Evolutionary conservation across 345 rosid genomes (phyloP).

Genomic region (Ceriops tagal): DNA sequence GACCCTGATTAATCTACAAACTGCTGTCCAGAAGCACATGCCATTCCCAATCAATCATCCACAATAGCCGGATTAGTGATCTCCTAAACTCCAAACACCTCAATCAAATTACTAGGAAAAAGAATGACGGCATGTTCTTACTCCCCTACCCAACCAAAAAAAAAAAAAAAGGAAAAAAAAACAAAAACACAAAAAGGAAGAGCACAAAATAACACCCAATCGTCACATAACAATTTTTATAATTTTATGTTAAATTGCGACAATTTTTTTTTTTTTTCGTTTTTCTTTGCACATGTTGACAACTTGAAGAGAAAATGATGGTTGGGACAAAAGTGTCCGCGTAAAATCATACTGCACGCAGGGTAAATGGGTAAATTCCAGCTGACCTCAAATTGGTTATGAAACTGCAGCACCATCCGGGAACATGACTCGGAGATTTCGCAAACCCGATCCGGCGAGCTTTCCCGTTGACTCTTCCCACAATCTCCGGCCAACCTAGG

Average conservation of each 20-base stretch:
- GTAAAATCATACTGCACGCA: no score
- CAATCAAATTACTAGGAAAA: constrained; percentile 7
- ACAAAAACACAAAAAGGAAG: no score
- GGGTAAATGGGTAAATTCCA: constrained; percentile 10
- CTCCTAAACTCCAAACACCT: constrained; percentile 20
- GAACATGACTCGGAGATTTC: constrained; percentile 73
- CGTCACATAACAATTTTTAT: no score
- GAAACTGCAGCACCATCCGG: constrained; percentile 67
- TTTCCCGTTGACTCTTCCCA: constrained; percentile 35
- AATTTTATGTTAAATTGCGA: no score
- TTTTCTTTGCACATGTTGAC: no score
- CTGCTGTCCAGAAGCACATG: constrained; percentile 13
- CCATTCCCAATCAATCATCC: constrained; percentile 14
- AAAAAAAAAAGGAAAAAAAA: no score
- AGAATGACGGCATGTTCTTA: no score
- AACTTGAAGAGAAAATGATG: no score
- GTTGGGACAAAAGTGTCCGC: no score
- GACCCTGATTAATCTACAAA: constrained; percentile 14
- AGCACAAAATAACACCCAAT: not conserved
- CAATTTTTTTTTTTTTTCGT: no score
- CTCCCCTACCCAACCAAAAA: no score
- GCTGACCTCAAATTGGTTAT: constrained; percentile 56
- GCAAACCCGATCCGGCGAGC: constrained; percentile 45
- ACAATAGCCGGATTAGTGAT: constrained; percentile 17
- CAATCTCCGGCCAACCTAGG: constrained; percentile 50